phyloP scores from a whole-genome alignment of 768 basidiomycete species.

The Mycena albidolilacea region DNA sequence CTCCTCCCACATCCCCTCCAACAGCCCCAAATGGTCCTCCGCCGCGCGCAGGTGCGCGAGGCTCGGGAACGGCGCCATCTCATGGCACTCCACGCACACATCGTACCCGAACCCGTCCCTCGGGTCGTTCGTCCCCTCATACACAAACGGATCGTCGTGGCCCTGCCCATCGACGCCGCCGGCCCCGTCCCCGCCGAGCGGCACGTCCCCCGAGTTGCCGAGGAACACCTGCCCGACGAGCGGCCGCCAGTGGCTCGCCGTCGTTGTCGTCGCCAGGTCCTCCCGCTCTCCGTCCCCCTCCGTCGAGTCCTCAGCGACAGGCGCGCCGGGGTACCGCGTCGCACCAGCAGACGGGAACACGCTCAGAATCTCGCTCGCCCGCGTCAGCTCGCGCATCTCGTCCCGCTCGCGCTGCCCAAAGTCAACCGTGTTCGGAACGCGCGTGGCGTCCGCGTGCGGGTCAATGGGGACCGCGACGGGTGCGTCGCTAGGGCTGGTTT shows the following conservation, averaged over 20 bases:
- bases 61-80: conserved; percentile 83
- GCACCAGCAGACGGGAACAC: conserved; percentile 8
- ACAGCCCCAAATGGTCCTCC: conserved; percentile 78
- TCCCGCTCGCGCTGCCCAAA: conserved; percentile 89
- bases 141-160: conserved; percentile 58
- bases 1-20: conserved; percentile 80
- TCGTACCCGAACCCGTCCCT: conserved; percentile 78
- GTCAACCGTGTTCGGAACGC: conserved; percentile 75
- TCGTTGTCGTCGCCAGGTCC: conserved; percentile 46
- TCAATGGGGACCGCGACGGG: conserved; percentile 26
- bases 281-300: conserved; percentile 32
- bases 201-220: conserved; percentile 89
- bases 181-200: conserved; percentile 49
- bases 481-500: conserved; percentile 8
- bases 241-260: conserved; percentile 67
- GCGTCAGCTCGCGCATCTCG: conserved; percentile 91
- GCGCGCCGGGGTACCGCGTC: neutral
- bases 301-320: neutral
- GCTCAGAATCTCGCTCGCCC: conserved; percentile 83
- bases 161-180: conserved; percentile 27
- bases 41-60: conserved; percentile 76
- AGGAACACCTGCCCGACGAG: conserved; percentile 79
- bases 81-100: conserved; percentile 91
- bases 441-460: conserved; percentile 25
- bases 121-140: conserved; percentile 58